A percentile compares a stretch with the other conserved stretches of the same genome.
These are phyloP conservation scores for Penicillium coprophilum DNA, from an alignment of 495 filamentous ascomycete species.

Conservation along the genomic window DNA sequence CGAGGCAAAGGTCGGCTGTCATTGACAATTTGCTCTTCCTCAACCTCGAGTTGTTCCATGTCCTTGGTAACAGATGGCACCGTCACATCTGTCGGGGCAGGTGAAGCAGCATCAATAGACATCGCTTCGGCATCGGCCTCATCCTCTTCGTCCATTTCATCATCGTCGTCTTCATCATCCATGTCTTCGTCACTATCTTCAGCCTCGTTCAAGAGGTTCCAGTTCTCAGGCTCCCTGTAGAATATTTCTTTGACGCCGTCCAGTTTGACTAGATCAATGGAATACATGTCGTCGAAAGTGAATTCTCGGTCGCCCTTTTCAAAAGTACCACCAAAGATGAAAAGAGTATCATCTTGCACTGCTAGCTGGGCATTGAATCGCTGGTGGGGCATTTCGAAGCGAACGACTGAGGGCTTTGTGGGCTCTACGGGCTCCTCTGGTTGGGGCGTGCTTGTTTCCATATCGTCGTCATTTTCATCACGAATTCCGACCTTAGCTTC, in stretches of 20 bases:
- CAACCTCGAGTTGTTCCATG: constrained; percentile 60
- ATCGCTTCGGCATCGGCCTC: constrained; percentile 43
- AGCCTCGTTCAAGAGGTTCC: constrained; percentile 66
- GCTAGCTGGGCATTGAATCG: constrained; percentile 88
- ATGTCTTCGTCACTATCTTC: constrained; percentile 69
- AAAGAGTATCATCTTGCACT: constrained; percentile 87
- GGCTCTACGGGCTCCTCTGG: constrained; percentile 53
- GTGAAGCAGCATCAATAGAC: constrained; percentile 40
- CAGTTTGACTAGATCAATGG: constrained; percentile 85
- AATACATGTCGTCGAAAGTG: constrained; percentile 91
- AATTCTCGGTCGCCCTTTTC: constrained; percentile 93
- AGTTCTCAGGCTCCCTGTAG: constrained; percentile 78
- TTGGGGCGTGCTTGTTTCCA: constrained; percentile 41
- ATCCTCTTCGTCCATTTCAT: constrained; percentile 59
- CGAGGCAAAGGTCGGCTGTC: constrained; percentile 57
- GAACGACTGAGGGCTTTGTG: constrained; percentile 46
- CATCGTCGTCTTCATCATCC: constrained; percentile 71
- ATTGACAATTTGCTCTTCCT: constrained; percentile 49
- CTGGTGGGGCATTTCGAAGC: constrained; percentile 78
- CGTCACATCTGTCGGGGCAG: constrained; percentile 38
- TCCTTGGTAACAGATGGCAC: constrained; percentile 52
- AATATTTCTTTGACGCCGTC: constrained; percentile 91
- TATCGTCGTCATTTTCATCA: constrained; percentile 54
- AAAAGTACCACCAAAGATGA: constrained; percentile 91
- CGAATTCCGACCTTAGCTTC: constrained; percentile 63